Percentiles rank a stretch among this genome's conserved stretches.
Conservation (phyloP, 352 stramenopile genomes). For the Pythium pyrilobum region DNA sequence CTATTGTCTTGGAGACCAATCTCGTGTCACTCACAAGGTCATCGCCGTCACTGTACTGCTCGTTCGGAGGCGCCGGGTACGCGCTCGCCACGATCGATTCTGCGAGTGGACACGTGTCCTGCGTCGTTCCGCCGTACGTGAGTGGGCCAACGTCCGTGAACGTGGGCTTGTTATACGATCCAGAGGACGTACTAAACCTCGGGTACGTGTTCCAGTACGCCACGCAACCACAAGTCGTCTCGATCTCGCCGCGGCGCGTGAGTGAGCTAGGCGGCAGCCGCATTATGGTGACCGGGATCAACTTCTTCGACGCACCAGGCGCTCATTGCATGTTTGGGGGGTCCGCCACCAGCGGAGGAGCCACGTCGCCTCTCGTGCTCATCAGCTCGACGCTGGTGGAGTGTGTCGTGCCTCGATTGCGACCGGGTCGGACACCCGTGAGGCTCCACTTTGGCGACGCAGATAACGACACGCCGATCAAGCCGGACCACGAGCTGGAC, state of each 20-base stretch:
- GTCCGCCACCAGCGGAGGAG: neutral
- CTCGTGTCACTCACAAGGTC: too few species aligned
- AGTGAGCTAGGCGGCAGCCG: constrained; percentile 6
- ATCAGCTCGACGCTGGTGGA: constrained; percentile 5
- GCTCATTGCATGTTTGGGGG: constrained; percentile 12
- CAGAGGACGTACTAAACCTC: constrained; percentile 1
- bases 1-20: too few species aligned
- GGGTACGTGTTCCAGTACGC: constrained; percentile 14
- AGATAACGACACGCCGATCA: neutral
- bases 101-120: neutral
- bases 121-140: constrained; percentile 1
- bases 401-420: constrained; percentile 8
- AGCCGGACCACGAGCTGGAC: neutral
- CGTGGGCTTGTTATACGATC: constrained; percentile 9
- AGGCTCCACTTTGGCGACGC: neutral
- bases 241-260: constrained; percentile 5
- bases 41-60: constrained; percentile 18
- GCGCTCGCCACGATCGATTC: neutral
- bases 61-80: constrained; percentile 13
- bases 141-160: neutral
- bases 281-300: constrained; percentile 1
- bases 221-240: neutral
- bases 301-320: constrained; percentile 8
- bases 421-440: neutral
- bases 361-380: neutral